Evolutionary conservation across 1,139 yeast genomes (phyloP), one percentile per base, ranked within the genome.

Genomic region (Blastobotrys malaysiensis): DNA sequence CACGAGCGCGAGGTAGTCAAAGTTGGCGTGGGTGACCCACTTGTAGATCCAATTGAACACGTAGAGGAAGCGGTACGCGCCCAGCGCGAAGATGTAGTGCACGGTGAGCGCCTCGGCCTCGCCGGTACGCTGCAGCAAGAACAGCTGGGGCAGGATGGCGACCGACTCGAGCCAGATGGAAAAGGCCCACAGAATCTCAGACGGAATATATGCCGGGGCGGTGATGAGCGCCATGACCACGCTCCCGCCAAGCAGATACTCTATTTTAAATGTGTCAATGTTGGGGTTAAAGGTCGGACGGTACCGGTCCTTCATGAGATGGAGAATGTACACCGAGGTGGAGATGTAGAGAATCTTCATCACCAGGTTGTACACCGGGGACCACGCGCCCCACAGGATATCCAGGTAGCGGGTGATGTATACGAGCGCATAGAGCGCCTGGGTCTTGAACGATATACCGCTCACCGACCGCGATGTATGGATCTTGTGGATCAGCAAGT

Each of bases 31-130:
- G 16, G 80, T 72, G 60, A 75, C 76, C 73, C 86, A 89, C 69
- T 98, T 82, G 78, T 90, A 91, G 62, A 90, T 72, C 99, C 99
- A 93, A 73, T 91, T 93, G 61, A 96, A 95, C 62, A 93, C 82
- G 71, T 93, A 93, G 55, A 93, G 76, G 0, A 90, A 88, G 63
- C 99, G 79, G 75, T 93, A 93, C 7, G 86, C 62, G 14, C 99
- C 99, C 67, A 93, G 76, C 1, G 98, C 96, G 70, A 91, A 90
- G 60, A 93, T 88, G 71, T 93, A 93, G 70, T 93, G 97, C 52
- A 87, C 81, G 14, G 98, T 93, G 65, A 93, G 76, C 59, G 87
- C 81, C 69, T 87, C 88, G 1, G 97, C 95, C 65, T 87, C 87
- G 14, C 97, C 97, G 1, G 95, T 84, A 62, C 88, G 85, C 67